phyloP scores from a whole-genome alignment of 352 stramenopile species.

The Phytophthora hibernalis region DNA sequence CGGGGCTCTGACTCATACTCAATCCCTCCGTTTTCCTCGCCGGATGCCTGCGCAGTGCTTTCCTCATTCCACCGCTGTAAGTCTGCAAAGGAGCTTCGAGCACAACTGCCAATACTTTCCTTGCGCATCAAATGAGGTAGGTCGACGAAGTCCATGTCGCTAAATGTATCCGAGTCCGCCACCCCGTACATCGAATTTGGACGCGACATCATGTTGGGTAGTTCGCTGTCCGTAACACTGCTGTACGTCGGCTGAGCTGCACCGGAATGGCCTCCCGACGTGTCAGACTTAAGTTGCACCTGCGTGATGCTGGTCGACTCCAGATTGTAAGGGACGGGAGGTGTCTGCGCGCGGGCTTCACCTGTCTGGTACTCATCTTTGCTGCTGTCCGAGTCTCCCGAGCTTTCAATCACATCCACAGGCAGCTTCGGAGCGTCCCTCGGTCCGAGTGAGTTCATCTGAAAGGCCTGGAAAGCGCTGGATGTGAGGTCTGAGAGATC shows the following conservation, averaged over 20 bases:
- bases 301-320: slow-evolving; percentile 37
- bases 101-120: slow-evolving; percentile 34
- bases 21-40: slow-evolving; percentile 19
- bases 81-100: slow-evolving; percentile 49
- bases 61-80: slow-evolving; percentile 47
- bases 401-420: slow-evolving; percentile 26
- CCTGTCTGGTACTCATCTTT: slow-evolving; percentile 25
- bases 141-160: slow-evolving; percentile 74
- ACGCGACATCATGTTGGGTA: slow-evolving; percentile 36
- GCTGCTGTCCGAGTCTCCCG: slow-evolving; percentile 29
- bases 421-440: slow-evolving; percentile 31
- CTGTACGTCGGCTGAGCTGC: slow-evolving; percentile 31
- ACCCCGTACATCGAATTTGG: slow-evolving; percentile 62
- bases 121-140: slow-evolving; percentile 80
- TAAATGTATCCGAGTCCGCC: slow-evolving; percentile 74
- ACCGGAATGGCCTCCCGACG: slow-evolving; percentile 17
- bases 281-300: slow-evolving; percentile 29
- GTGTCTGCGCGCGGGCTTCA: slow-evolving; percentile 26
- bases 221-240: slow-evolving; percentile 44
- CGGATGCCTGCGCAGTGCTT: slow-evolving; percentile 1
- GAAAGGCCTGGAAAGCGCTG: slow-evolving; percentile 68
- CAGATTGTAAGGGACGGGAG: slow-evolving; percentile 22
- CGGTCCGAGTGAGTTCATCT: slow-evolving; percentile 45
- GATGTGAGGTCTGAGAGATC: slow-evolving; percentile 72
- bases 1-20: slow-evolving; percentile 32